Percentiles rank a stretch among this genome's conserved stretches.
Evolutionary conservation across 306 rosid species (phyloP).

Genomic region (Sicyos baderoa): DNA sequence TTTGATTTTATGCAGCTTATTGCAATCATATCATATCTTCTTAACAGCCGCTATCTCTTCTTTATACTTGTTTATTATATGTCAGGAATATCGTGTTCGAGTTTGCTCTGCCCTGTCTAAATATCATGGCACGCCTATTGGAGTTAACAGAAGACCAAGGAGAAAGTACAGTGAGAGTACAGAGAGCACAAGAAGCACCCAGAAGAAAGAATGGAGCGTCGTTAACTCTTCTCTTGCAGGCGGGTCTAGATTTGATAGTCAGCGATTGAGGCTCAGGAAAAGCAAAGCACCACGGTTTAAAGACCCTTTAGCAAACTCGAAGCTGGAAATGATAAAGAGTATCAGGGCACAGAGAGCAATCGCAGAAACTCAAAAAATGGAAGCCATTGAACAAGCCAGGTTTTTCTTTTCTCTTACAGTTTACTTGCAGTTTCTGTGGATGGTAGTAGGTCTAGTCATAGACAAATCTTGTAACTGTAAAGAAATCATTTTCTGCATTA

Average conservation of each 20-base stretch:
- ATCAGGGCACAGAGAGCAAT: constrained; percentile 78
- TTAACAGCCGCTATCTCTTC: background rate
- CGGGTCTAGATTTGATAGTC: constrained; percentile 27
- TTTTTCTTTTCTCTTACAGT: constrained; percentile 22
- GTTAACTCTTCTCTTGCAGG: constrained; percentile 20
- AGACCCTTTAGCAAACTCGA: constrained; percentile 78
- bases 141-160: constrained; percentile 56
- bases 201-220: constrained; percentile 29
- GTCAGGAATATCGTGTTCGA: constrained; percentile 69
- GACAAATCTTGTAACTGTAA: background rate
- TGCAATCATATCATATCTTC: background rate
- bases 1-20: background rate
- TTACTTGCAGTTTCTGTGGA: too few relatives aligned
- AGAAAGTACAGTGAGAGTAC: constrained; percentile 38
- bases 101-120: constrained; percentile 62
- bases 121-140: constrained; percentile 48
- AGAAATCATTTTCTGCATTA: background rate
- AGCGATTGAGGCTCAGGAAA: constrained; percentile 31
- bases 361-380: constrained; percentile 49
- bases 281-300: constrained; percentile 53
- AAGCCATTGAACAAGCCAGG: constrained; percentile 80
- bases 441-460: background rate
- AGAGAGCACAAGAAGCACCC: constrained; percentile 35
- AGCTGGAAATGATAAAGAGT: constrained; percentile 82
- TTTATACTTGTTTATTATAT: background rate